phyloP scores from a whole-genome alignment of 73 alveolate genomes.

The Blepharisma stoltei region DNA sequence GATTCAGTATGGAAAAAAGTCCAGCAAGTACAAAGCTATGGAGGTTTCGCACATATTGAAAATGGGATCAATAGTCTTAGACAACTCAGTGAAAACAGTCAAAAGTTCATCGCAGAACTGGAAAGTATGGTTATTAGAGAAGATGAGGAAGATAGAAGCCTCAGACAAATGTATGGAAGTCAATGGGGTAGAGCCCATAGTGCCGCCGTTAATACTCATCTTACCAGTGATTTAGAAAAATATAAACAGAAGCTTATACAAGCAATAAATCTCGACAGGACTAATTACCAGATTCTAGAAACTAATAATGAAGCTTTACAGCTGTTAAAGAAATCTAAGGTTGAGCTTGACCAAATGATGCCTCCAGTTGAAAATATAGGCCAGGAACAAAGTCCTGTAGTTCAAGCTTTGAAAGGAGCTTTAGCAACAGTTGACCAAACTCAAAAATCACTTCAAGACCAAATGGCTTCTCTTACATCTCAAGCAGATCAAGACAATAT shows the following conservation, averaged over 20 bases:
- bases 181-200: slow-evolving; percentile 31
- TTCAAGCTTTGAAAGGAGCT: background rate
- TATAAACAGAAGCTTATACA: background rate
- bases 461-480: background rate
- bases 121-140: background rate
- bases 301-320: background rate
- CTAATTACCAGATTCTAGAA: background rate
- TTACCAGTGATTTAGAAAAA: background rate
- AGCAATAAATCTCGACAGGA: slow-evolving; percentile 3
- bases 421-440: background rate
- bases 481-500: slow-evolving; percentile 23
- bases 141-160: slow-evolving; percentile 21
- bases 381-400: background rate
- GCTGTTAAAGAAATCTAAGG: background rate
- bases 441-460: slow-evolving; percentile 2
- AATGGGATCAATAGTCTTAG: slow-evolving; percentile 11
- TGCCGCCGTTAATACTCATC: background rate
- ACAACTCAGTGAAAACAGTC: slow-evolving; percentile 18
- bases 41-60: slow-evolving; percentile 18
- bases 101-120: background rate
- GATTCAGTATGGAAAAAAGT: slow-evolving; percentile 24
- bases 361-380: slow-evolving; percentile 2
- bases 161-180: slow-evolving; percentile 16
- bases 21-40: slow-evolving; percentile 19
- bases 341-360: background rate